These are phyloP conservation scores for Mangifera indica DNA, from an alignment of 345 rosid genomes.

Conservation along the genomic window DNA sequence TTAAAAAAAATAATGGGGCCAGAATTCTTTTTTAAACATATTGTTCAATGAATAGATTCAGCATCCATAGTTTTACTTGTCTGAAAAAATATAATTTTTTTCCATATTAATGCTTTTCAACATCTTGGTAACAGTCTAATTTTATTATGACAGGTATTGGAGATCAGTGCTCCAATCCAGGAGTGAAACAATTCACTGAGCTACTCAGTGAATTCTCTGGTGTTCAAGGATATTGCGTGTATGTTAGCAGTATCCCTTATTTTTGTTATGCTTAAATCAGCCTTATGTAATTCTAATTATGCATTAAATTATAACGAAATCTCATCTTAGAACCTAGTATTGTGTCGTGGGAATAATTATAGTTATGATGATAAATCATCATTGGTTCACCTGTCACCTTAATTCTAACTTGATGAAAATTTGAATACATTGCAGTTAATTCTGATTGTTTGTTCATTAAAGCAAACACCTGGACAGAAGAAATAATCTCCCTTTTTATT, in stretches of 20 bases:
- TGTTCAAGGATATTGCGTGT: slow-evolving; percentile 80
- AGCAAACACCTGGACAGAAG: background rate
- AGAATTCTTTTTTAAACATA: background rate
- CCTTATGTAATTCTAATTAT: background rate
- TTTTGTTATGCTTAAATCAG: background rate
- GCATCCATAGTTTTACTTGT: background rate
- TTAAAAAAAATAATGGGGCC: background rate
- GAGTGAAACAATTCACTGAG: slow-evolving; percentile 65
- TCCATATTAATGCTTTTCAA: background rate
- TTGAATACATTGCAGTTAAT: background rate
- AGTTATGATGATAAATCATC: background rate
- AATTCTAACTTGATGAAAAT: background rate
- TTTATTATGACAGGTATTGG: slow-evolving; percentile 59
- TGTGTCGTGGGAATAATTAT: background rate
- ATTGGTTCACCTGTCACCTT: background rate
- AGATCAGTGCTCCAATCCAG: slow-evolving; percentile 63
- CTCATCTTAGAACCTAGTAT: background rate
- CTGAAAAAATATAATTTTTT: background rate
- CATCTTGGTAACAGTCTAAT: background rate
- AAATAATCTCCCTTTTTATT: background rate
- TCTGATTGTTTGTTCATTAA: background rate
- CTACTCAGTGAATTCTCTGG: slow-evolving; percentile 56
- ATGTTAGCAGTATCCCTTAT: slow-evolving; percentile 27
- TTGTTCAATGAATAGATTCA: background rate
- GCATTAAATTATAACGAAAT: background rate